Base-by-base conservation (phyloP, 1,284 basidiomycete genomes). In the Moniliella sp. region DNA sequence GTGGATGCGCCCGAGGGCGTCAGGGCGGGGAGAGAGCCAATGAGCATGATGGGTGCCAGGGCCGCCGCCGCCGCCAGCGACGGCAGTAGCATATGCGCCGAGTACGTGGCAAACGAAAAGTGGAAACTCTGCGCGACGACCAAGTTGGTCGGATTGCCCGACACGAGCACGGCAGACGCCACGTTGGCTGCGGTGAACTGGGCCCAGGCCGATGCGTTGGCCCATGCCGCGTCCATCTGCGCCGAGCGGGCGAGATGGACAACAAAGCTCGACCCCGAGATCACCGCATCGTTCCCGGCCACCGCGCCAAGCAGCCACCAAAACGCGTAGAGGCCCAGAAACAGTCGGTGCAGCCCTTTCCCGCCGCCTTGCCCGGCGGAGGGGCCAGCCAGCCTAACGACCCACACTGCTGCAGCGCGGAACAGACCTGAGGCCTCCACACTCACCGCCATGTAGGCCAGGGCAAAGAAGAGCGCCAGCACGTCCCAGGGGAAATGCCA, bases 381-480 rank as follows among this genome's bases (percentile, higher is more conserved):
- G n/a, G n/a, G n/a, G n/a, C n/a, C n/a, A n/a, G n/a, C n/a, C n/a
- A n/a, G n/a, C n/a, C n/a, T n/a, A n/a, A n/a, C n/a, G 39, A 91
- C 81, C 68, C 72, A 76, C 60, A 81, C 81, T 0, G 88, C 84
- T 1, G 84, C 72, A 29, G 76, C 78, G 28, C 78, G 73, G 3
- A 94, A 68, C 8, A 88, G 66, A 1, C 88, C 86, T 0, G 82
- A 84, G 5, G 76, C 70, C 52, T 97, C 86, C 23, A 94, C 69
- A 0, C 82, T 82, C 31, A 93, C 77, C 3, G 86, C 75, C 64
- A 94, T 78, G 64, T 94, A 97, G 0, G 84, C 84, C 33, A 94
- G 67, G 1, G 78, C 79, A 43, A 83, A 73, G 64, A 94, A 93
- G 3, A 94, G 66, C 16, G 81, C 78, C 61, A 94, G 72, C 39